Base-by-base conservation (phyloP, 768 basidiomycete species). In the Hygrocybe coccinea region DNA sequence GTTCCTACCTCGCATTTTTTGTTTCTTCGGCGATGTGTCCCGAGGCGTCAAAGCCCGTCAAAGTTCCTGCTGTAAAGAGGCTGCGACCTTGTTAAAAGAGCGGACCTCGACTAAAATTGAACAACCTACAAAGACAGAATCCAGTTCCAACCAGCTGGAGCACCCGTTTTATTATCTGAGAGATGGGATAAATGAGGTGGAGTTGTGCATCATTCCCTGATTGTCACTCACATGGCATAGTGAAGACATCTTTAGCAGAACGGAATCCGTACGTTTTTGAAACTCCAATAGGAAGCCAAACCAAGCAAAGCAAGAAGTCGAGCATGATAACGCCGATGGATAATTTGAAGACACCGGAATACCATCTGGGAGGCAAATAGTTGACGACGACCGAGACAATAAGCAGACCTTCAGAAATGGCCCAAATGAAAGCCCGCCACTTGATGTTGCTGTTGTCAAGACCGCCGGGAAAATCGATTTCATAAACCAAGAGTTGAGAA, bases 201-300 rank as follows among this genome's bases (percentile, higher is more conserved):
- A 54, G 44, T 29, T n/a, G 12, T 1, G 7, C 25, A 7, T 12
- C 43, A n/a, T 37, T 25, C n/a, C 4, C 39, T 25, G 15, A 35
- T 44, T 62, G 15, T 24, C 11, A 74, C 86, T 41, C 65, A 91
- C 88, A 88, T 12, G 83, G 87, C 75, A 79, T 75, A 2, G 86
- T 89, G 62, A 95, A 94, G 9, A 91, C 92, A 35, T 92, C 91
- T 35, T 83, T 80, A 0, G 89, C 87, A 12, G 83, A 79, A 45
- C 91, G 82, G 72, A 97, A 92, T 9, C 93, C 94, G 60, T 95
- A 97, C 0, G 92, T 92, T 61, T 78, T 85, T 5, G 85, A 86
- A 2, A 92, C 94, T 0, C 90, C 91, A 50, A 97, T 90, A 0
- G 94, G 94, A 37, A 97, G 80, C 93, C 93, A 95, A 61, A 93